Conservation (phyloP, 148 eudicot species). For the Pouteria glomerata region DNA sequence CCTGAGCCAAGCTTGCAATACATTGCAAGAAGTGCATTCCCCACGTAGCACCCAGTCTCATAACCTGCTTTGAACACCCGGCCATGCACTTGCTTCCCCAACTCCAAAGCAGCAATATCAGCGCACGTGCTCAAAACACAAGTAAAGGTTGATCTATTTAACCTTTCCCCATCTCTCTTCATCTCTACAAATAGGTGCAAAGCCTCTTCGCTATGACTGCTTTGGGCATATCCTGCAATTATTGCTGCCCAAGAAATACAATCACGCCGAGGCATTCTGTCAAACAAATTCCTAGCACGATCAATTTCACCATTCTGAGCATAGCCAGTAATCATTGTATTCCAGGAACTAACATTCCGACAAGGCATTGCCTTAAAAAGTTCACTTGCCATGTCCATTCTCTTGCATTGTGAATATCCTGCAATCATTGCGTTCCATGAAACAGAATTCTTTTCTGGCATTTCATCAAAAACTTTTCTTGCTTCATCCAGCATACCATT, state of each 20-base stretch:
- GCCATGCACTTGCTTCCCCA: conserved; percentile 44
- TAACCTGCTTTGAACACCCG: conserved; percentile 30
- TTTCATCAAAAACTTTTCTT: conserved; percentile 30
- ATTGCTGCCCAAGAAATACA: conserved; percentile 49
- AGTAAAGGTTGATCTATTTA: conserved; percentile 34
- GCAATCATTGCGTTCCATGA: conserved; percentile 42
- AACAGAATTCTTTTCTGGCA: conserved; percentile 44
- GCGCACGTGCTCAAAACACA: conserved; percentile 48
- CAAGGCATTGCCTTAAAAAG: conserved; percentile 43
- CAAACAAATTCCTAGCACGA: conserved; percentile 27
- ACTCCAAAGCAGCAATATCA: conserved; percentile 40
- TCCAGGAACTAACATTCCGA: conserved; percentile 36
- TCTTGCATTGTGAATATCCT: conserved; percentile 25
- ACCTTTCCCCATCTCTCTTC: conserved; percentile 25
- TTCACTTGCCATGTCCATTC: conserved; percentile 24
- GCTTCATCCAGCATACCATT: conserved; percentile 42
- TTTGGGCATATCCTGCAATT: conserved; percentile 43
- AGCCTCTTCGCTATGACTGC: conserved; percentile 40
- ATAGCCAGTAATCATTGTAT: conserved; percentile 38
- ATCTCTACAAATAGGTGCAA: conserved; percentile 31
- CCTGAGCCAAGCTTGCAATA: conserved; percentile 49
- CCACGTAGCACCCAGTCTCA: conserved; percentile 30
- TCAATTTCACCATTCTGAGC: conserved; percentile 22
- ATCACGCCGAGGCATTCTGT: conserved; percentile 36
- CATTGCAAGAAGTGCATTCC: conserved; percentile 49